These are phyloP conservation scores for Corylus avellana DNA, from an alignment of 306 rosid species.

Conservation along the genomic window DNA sequence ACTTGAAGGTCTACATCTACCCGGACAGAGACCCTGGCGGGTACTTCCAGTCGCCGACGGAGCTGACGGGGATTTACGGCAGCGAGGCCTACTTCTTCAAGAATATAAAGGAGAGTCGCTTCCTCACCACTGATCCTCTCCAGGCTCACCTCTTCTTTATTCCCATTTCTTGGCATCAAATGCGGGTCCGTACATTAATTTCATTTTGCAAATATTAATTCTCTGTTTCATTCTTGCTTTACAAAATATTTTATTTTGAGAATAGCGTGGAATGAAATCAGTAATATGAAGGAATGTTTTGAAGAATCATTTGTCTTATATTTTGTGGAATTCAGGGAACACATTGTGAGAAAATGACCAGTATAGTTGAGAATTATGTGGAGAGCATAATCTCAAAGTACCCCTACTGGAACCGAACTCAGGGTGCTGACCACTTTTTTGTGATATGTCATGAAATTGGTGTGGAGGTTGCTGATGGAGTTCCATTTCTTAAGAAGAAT, in stretches of 20 bases:
- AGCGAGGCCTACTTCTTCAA: constrained; percentile 40
- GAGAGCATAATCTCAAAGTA: constrained; percentile 16
- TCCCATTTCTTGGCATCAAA: constrained; percentile 35
- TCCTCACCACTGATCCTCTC: constrained; percentile 27
- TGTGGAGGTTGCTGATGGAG: constrained; percentile 21
- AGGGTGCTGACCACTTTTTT: constrained; percentile 40
- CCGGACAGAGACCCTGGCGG: constrained; percentile 22
- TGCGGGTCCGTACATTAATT: constrained; percentile 26
- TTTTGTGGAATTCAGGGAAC: constrained; percentile 19
- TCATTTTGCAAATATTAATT: too few species aligned
- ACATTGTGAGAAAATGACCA: constrained; percentile 3
- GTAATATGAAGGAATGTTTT: too few species aligned
- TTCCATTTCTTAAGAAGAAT: constrained; percentile 27
- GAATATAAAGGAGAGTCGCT: constrained; percentile 34
- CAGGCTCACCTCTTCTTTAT: constrained; percentile 39
- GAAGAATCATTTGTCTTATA: too few species aligned
- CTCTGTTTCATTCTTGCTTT: too few species aligned
- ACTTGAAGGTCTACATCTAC: constrained; percentile 1
- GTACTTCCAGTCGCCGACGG: constrained; percentile 32
- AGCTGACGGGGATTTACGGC: constrained; percentile 28
- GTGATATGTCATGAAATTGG: constrained; percentile 37
- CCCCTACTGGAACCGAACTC: constrained; percentile 41
- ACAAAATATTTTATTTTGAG: too few species aligned
- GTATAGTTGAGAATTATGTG: constrained; percentile 23
- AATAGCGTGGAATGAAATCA: too few species aligned